A percentile compares a stretch with the other conserved stretches of the same genome.
Evolutionary conservation across 345 rosid genomes (phyloP).

Genomic region (Fremontodendron californicum): DNA sequence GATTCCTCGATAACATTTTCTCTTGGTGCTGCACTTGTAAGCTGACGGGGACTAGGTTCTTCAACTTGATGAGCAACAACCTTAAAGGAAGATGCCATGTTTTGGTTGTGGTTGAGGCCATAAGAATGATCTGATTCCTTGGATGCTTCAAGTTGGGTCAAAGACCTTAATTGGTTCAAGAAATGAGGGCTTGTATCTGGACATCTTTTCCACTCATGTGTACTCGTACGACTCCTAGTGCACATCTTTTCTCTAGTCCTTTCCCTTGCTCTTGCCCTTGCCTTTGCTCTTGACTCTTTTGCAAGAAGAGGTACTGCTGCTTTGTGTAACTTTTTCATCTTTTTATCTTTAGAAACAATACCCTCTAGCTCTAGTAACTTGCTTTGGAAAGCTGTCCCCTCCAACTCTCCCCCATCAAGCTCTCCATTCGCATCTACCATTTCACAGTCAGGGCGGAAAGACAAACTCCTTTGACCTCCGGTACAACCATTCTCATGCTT

Average conservation of each 20-base stretch:
- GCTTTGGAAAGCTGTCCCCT: conserved; percentile 19
- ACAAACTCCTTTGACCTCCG: conserved; percentile 7
- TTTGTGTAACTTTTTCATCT: conserved; percentile 19
- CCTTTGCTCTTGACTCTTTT: conserved; percentile 43
- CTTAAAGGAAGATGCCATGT: conserved; percentile 21
- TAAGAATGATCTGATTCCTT: conserved; percentile 15
- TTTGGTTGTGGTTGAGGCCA: neutral
- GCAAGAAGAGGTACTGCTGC: conserved; percentile 16
- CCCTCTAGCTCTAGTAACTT: neutral
- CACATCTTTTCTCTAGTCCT: conserved; percentile 39
- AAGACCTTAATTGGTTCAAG: conserved; percentile 28
- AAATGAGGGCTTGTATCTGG: conserved; percentile 27
- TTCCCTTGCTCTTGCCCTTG: conserved; percentile 63
- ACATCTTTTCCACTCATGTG: conserved; percentile 17
- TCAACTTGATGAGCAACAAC: conserved; percentile 18
- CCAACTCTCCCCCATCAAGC: neutral
- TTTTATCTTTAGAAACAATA: conserved; percentile 19
- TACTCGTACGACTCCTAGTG: conserved; percentile 1
- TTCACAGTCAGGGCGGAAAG: conserved; percentile 23
- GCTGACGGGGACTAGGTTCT: neutral
- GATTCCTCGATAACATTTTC: conserved; percentile 20
- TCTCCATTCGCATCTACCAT: conserved; percentile 5
- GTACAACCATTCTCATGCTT: neutral
- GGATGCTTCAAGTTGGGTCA: conserved; percentile 19
- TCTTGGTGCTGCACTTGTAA: conserved; percentile 5